A percentile compares a stretch with the other conserved stretches of the same genome.
Evolutionary conservation across 2,329 filamentous ascomycete species (phyloP).

Genomic region (Fusarium nelsonii): DNA sequence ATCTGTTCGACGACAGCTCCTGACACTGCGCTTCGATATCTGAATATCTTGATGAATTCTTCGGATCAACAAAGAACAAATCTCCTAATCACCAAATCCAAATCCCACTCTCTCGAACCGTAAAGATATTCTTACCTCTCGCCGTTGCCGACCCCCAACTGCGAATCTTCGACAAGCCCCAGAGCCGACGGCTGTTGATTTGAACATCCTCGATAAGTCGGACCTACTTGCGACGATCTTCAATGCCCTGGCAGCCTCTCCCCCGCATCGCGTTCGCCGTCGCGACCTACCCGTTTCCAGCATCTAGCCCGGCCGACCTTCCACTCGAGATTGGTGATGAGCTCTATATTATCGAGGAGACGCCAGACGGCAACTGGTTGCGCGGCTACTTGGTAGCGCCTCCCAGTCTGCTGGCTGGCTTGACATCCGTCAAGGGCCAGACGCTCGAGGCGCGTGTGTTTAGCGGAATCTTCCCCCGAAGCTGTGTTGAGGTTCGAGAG

Average conservation of each 20-base stretch:
- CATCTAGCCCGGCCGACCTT: slow-evolving; percentile 87
- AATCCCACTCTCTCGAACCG: slow-evolving; percentile 22
- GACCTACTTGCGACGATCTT: slow-evolving; percentile 42
- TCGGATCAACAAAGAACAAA: slow-evolving; percentile 29
- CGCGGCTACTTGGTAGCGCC: slow-evolving; percentile 95
- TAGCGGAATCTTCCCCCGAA: slow-evolving; percentile 96
- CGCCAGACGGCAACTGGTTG: slow-evolving; percentile 91
- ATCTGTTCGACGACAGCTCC: slow-evolving; percentile 39
- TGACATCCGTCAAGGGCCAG: slow-evolving; percentile 91
- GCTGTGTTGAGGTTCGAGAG: slow-evolving; percentile 94
- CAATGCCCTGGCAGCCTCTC: slow-evolving; percentile 97
- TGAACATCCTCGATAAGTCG: slow-evolving; percentile 36
- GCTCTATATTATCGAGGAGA: slow-evolving; percentile 98
- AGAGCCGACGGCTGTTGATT: slow-evolving; percentile 32
- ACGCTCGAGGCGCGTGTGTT: slow-evolving; percentile 96
- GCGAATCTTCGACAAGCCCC: slow-evolving; percentile 34
- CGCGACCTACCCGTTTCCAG: slow-evolving; percentile 92
- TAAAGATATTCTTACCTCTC: slow-evolving; percentile 17
- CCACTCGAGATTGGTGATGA: slow-evolving; percentile 98
- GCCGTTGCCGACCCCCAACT: slow-evolving; percentile 40
- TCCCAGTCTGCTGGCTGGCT: slow-evolving; percentile 88
- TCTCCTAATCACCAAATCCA: slow-evolving; percentile 14
- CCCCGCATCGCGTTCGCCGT: slow-evolving; percentile 98
- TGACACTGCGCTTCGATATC: slow-evolving; percentile 40
- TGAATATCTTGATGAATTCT: slow-evolving; percentile 50